Base-by-base conservation (phyloP, 2,329 filamentous ascomycete species). In the Bipolaris gigantea region DNA sequence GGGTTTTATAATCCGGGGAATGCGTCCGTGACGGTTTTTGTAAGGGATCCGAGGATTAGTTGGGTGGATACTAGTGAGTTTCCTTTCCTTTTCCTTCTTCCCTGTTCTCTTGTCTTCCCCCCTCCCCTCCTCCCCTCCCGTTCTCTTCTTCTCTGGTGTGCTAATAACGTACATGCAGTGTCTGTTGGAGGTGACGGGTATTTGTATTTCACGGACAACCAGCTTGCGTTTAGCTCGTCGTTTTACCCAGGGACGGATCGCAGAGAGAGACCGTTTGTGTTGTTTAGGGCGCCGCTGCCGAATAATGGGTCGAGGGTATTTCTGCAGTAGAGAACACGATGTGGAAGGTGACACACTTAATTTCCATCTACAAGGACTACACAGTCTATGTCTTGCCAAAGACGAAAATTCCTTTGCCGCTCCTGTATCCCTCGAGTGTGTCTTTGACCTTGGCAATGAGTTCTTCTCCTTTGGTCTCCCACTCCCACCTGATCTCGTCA, bases 371-470 rank as follows among this genome's bases (percentile, higher is more conserved):
- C 15, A 11, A 11, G 1, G 0, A 15, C 33, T 41, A 18, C 10
- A 25, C n/a, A 53, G 1, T 40, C 41, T 56, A 75, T 36, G 72
- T 75, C 60, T 72, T 67, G 21, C 83, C 83, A 75, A 94, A 97
- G 5, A 93, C 83, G 73, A 97, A 94, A 3, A 99, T 84, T 0
- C 92, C 89, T 80, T 99, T 99, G 10, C 92, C 93, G 61, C 85
- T 84, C 68, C 92, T 85, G 73, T 89, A 97, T 0, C 93, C 94
- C 51, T 88, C 82, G 40, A 97, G 78, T 1, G 92, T 94, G 9
- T 89, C 89, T 72, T 92, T 89, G 2, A 96, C 90, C 4, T 90
- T 90, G 36, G 85, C 81, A 52, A 84, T 84, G 51, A 99, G 76
- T 46, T 81, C 80, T 5, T 85, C 79, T 52, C 87, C 85, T 65